These are phyloP conservation scores for Anthostomella pinea DNA, from an alignment of 2,329 filamentous ascomycete genomes.

Conservation along the genomic window DNA sequence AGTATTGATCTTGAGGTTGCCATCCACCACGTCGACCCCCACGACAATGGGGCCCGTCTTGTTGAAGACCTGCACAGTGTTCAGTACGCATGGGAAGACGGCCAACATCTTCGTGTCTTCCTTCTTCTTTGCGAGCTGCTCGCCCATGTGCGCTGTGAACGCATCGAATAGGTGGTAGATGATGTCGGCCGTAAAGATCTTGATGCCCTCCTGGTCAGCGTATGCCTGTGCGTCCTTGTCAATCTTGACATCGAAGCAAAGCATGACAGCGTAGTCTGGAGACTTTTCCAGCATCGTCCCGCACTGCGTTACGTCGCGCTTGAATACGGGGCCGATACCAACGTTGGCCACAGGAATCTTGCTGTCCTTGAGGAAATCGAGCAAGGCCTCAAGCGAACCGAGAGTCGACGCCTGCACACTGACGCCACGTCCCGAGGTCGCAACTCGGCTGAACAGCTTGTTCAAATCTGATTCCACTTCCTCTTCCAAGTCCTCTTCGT, in stretches of 20 bases:
- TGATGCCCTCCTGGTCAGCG: slow-evolving; percentile 90
- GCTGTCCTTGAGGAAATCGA: slow-evolving; percentile 92
- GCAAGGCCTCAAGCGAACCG: slow-evolving; percentile 89
- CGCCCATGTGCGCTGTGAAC: slow-evolving; percentile 92
- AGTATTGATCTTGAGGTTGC: slow-evolving; percentile 80
- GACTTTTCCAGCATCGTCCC: slow-evolving; percentile 96
- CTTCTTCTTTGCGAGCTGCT: slow-evolving; percentile 86
- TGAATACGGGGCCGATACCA: slow-evolving; percentile 95
- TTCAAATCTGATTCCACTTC: slow-evolving; percentile 95
- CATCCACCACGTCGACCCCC: slow-evolving; percentile 93
- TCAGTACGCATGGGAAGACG: slow-evolving; percentile 93
- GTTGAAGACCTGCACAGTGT: slow-evolving; percentile 93
- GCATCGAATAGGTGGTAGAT: slow-evolving; percentile 98
- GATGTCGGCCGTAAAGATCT: slow-evolving; percentile 97
- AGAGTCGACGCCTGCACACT: slow-evolving; percentile 96
- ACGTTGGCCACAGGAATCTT: slow-evolving; percentile 99
- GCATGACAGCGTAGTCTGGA: slow-evolving; percentile 96
- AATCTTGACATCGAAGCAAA: slow-evolving; percentile 99
- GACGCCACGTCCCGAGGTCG: slow-evolving; percentile 89
- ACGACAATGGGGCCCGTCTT: slow-evolving; percentile 95
- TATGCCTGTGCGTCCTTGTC: slow-evolving; percentile 93
- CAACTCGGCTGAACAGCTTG: slow-evolving; percentile 85
- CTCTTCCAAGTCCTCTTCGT: slow-evolving; percentile 94
- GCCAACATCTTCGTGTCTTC: slow-evolving; percentile 94
- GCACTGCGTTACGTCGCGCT: slow-evolving; percentile 94